Conservation (phyloP, 2,329 filamentous ascomycete species). For the Penicillium sp. region DNA sequence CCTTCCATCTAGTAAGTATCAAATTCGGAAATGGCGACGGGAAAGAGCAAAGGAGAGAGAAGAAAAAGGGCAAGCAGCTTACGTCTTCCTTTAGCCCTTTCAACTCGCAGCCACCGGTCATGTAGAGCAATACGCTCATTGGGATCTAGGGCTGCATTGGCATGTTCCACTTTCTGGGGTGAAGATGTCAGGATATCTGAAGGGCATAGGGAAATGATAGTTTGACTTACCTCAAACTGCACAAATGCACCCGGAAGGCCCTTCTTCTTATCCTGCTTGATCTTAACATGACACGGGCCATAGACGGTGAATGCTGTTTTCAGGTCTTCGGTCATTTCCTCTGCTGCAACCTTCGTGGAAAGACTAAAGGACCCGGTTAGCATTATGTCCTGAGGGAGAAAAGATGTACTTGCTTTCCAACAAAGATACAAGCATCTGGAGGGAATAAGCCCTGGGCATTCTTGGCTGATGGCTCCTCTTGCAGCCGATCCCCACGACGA, state of each 20-base stretch:
- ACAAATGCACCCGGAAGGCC: slow-evolving; percentile 39
- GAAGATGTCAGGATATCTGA: background rate
- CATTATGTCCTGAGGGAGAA: background rate
- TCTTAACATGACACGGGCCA: slow-evolving; percentile 38
- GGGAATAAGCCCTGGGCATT: slow-evolving; percentile 41
- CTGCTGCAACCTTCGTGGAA: slow-evolving; percentile 23
- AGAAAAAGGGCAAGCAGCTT: slow-evolving; percentile 1
- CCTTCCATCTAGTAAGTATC: slow-evolving; percentile 9
- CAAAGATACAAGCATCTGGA: slow-evolving; percentile 39
- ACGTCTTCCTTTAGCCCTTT: slow-evolving; percentile 22
- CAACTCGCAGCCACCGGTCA: slow-evolving; percentile 19
- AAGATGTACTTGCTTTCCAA: slow-evolving; percentile 36
- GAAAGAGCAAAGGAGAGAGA: background rate
- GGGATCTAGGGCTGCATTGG: slow-evolving; percentile 22
- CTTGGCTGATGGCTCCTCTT: slow-evolving; percentile 26
- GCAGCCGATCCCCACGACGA: slow-evolving; percentile 28
- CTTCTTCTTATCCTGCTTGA: slow-evolving; percentile 34
- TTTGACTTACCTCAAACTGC: slow-evolving; percentile 37
- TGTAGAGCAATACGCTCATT: slow-evolving; percentile 13
- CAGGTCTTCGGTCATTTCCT: slow-evolving; percentile 31
- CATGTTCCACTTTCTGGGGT: slow-evolving; percentile 28
- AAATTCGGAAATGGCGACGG: background rate
- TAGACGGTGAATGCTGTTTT: slow-evolving; percentile 30
- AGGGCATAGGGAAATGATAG: background rate
- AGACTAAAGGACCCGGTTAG: slow-evolving; percentile 24